A percentile compares a stretch with the other conserved stretches of the same genome.
Evolutionary conservation across 2,329 filamentous ascomycete species (phyloP).

Genomic region (Aspergillus pseudoterreus): DNA sequence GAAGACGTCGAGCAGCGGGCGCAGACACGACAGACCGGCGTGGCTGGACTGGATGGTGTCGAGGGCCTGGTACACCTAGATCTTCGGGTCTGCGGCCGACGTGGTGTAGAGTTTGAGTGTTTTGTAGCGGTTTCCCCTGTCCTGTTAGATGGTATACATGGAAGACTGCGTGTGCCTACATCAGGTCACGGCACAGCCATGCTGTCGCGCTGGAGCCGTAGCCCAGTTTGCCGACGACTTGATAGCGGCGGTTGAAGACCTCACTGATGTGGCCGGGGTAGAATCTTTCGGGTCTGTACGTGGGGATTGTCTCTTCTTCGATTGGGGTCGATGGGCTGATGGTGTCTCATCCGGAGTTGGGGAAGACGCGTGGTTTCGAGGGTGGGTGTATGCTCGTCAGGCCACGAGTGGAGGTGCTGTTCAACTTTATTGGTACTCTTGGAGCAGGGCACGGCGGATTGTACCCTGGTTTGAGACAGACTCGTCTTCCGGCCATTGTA

Average conservation of each 20-base stretch:
- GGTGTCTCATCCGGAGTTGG: too few relatives aligned
- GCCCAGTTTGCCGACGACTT: conserved; percentile 13
- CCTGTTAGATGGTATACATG: background rate
- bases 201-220: conserved; percentile 13
- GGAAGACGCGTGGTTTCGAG: too few relatives aligned
- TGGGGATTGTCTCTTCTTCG: too few relatives aligned
- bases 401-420: too few relatives aligned
- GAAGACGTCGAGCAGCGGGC: conserved; percentile 27
- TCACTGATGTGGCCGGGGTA: conserved; percentile 10
- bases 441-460: too few relatives aligned
- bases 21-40: conserved; percentile 22
- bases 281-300: conserved; percentile 4
- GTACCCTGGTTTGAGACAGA: too few relatives aligned
- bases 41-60: conserved; percentile 20
- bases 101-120: conserved; percentile 16
- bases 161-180: conserved; percentile 6
- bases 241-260: conserved; percentile 11
- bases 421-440: too few relatives aligned
- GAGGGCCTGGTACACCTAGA: conserved; percentile 25
- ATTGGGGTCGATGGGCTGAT: too few relatives aligned
- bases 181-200: conserved; percentile 8
- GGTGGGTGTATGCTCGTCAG: too few relatives aligned
- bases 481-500: too few relatives aligned
- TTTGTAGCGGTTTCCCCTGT: conserved; percentile 7
- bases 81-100: conserved; percentile 13